Base-by-base conservation (phyloP, 2,329 filamentous ascomycete genomes). In the Cephalotrichum gorgonifer region DNA sequence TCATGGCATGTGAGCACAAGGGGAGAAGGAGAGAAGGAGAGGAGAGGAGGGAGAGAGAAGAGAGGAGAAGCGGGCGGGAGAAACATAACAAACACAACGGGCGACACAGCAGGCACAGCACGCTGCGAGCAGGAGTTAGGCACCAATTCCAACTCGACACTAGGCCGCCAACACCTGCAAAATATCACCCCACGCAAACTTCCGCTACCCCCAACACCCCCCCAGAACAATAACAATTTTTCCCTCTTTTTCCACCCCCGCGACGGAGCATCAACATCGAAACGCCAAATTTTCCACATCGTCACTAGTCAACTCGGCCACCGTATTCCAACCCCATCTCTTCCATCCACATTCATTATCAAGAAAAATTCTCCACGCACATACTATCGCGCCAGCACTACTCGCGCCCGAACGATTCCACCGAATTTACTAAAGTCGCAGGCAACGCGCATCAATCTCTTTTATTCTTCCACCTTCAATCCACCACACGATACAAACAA, bases 401-500 rank as follows among this genome's bases (percentile, higher is more conserved):
- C n/a, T n/a, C n/a, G n/a, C n/a, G n/a, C n/a, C 31, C 31, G 31
- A 35, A n/a, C 8, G n/a, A 35, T 5, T 35, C 31, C 9, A 35
- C 33, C 33, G n/a, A 38, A 39, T 11, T 4, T 33, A 11, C 30
- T 11, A 11, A 33, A 33, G 12, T 3, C 6, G 12, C n/a, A 20
- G n/a, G 22, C 33, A 17, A 38, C 33, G 17, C 35, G 35, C 35
- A 30, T 30, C 27, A 6, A 6, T 30, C 12, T 30, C 35, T 3
- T 20, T 39, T 39, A n/a, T 43, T 43, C n/a, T 43, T 27, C 9
- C 15, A 22, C 9, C 20, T 8, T 25, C 17, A 14, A 23, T 33
- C 14, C 17, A 11, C 28, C 11, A 22, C n/a, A 39, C 23, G 15
- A 30, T 20, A 41, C 55, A 51, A 57, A 71, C 66, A 71, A 81